A percentile compares a stretch with the other conserved stretches of the same genome.
phyloP scores from a whole-genome alignment of 176 grass and related monocot species.

The Eragrostis curvula region DNA sequence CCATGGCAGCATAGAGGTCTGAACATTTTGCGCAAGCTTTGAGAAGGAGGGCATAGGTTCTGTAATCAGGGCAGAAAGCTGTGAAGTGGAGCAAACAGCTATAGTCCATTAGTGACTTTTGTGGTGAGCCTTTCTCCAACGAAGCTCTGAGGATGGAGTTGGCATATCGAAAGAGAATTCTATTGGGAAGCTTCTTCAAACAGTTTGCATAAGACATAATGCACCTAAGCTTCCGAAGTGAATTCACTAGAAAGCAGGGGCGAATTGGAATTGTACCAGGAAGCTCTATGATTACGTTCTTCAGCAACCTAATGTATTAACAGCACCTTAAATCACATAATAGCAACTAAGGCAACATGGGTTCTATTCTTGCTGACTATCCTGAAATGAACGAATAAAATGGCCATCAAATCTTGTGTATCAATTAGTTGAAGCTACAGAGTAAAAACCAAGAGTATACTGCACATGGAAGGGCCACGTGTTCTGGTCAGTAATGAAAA shows the following conservation, averaged over 20 bases:
- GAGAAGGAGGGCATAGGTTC: constrained; percentile 62
- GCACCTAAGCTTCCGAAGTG: constrained; percentile 38
- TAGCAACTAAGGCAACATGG: constrained; percentile 34
- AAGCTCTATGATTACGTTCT: constrained; percentile 31
- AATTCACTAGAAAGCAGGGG: constrained; percentile 31
- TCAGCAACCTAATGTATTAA: constrained; percentile 35
- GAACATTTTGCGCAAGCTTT: constrained; percentile 65
- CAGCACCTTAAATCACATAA: constrained; percentile 31
- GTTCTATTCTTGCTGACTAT: constrained; percentile 20
- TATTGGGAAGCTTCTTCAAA: constrained; percentile 52
- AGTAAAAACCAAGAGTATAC: constrained; percentile 10
- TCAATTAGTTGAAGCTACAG: constrained; percentile 4
- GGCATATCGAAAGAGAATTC: constrained; percentile 44
- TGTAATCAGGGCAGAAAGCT: constrained; percentile 54
- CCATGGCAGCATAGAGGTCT: constrained; percentile 49
- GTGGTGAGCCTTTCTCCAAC: constrained; percentile 63
- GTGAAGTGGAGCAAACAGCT: constrained; percentile 49
- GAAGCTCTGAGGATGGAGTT: constrained; percentile 72
- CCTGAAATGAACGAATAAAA: constrained; percentile 42
- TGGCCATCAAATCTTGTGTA: constrained; percentile 9
- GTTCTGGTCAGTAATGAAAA: constrained; percentile 23
- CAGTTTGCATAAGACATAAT: constrained; percentile 45
- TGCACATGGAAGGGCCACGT: background rate
- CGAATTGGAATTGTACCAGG: constrained; percentile 21
- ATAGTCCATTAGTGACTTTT: constrained; percentile 56